A percentile compares a stretch with the other conserved stretches of the same genome.
These are phyloP conservation scores for Penicillium manginii DNA, from an alignment of 495 filamentous ascomycete species.

Conservation along the genomic window DNA sequence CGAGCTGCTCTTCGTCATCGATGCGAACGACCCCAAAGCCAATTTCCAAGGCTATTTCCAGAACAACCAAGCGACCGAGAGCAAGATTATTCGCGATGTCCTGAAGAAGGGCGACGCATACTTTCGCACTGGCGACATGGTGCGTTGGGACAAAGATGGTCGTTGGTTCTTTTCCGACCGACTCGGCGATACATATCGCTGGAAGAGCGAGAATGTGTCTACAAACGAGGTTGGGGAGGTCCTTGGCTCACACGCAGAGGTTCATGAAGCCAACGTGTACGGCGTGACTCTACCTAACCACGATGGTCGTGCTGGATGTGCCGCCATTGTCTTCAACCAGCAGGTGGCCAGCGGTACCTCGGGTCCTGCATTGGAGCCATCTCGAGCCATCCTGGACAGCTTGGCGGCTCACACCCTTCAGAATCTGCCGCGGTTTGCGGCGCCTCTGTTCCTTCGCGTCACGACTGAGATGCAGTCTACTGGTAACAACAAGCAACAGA, in stretches of 20 bases:
- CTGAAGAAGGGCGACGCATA: slow-evolving; percentile 81
- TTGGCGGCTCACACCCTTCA: slow-evolving; percentile 62
- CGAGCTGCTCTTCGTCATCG: slow-evolving; percentile 77
- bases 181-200: slow-evolving; percentile 92
- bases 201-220: slow-evolving; percentile 96
- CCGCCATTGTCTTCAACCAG: slow-evolving; percentile 62
- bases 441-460: slow-evolving; percentile 77
- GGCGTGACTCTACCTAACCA: slow-evolving; percentile 81
- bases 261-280: slow-evolving; percentile 87
- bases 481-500: slow-evolving; percentile 89
- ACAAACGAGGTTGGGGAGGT: slow-evolving; percentile 74
- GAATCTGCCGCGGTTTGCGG: slow-evolving; percentile 72
- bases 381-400: slow-evolving; percentile 51
- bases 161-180: slow-evolving; percentile 86
- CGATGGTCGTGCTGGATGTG: slow-evolving; percentile 87
- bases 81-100: slow-evolving; percentile 80
- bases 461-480: slow-evolving; percentile 66
- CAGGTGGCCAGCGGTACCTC: slow-evolving; percentile 36
- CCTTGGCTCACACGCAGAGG: slow-evolving; percentile 65
- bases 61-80: slow-evolving; percentile 71
- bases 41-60: slow-evolving; percentile 88
- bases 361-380: slow-evolving; percentile 31
- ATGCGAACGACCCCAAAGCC: slow-evolving; percentile 61
- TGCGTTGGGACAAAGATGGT: slow-evolving; percentile 72
- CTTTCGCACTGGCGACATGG: slow-evolving; percentile 84